Percentiles rank a stretch among this genome's conserved stretches.
phyloP scores from a whole-genome alignment of 73 alveolate species.

The Tetrahymena thermophila region DNA sequence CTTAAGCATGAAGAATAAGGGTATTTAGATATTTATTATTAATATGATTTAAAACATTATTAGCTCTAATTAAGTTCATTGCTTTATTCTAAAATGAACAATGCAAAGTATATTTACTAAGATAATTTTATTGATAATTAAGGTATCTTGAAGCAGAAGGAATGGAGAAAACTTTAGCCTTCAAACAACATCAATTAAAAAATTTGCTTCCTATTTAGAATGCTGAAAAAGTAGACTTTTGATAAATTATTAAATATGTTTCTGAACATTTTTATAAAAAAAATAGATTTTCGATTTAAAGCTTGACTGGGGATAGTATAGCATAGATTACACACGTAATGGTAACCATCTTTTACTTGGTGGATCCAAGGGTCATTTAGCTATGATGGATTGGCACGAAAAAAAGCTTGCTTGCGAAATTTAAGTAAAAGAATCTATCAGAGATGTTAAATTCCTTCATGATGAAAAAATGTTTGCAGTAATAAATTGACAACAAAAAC shows the following conservation, averaged over 20 bases:
- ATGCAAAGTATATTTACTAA: not conserved
- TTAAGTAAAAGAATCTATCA: conserved; percentile 72
- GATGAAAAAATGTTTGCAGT: conserved; percentile 76
- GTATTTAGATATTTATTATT: not conserved
- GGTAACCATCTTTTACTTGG: conserved; percentile 84
- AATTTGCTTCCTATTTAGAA: not conserved
- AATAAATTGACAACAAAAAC: not conserved
- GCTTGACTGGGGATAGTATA: not conserved
- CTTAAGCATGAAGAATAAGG: not conserved
- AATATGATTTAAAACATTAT: not conserved
- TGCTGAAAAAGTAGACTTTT: not conserved
- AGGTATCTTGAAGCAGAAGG: not conserved
- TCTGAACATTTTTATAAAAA: not conserved
- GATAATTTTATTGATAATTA: not conserved
- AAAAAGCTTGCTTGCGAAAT: conserved; percentile 75
- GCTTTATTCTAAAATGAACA: not conserved
- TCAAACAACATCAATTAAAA: not conserved
- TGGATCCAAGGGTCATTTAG: conserved; percentile 89
- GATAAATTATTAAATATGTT: not conserved
- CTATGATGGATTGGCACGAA: conserved; percentile 85
- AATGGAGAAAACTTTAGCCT: not conserved
- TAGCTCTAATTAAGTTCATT: not conserved
- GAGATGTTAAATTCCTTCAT: conserved; percentile 76
- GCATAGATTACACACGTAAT: not conserved
- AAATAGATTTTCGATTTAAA: not conserved